Evolutionary conservation across 1,284 basidiomycete genomes (phyloP), one percentile per base, ranked within the genome.

Genomic region (Golubevia sp.): DNA sequence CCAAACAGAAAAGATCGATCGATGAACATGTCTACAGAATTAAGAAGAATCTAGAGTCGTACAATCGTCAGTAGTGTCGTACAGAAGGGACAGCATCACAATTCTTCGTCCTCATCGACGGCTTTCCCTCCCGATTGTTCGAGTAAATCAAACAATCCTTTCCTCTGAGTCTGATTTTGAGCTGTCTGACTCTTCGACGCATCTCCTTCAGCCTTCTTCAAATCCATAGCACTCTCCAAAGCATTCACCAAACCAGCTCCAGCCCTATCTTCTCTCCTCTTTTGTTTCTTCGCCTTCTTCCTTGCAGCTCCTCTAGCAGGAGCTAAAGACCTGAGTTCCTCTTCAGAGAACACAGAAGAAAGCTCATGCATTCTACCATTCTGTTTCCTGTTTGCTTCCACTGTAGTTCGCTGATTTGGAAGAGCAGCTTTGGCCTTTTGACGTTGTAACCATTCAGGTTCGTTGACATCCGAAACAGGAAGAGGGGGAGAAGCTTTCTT

Each of bases 241-340:
- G 26, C 26, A 0, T 60, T 58, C 2, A 67, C 73, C 1, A 75
- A 58, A 0, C 71, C 73, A 0, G 73, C 73, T 0, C 68, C 71
- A 0, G 68, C 62, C 11, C 58, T 61, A 7, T 68, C 64, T 2
- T 62, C 63, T 0, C 66, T 52, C 55, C 71, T 73, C 50, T 71
- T 70, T 20, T 62, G 23, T 65, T 75, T 75, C 49, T 75, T 75
- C 20, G 69, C 53, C 60, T 68, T 68, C 15, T 64, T 49, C 0
- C 68, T 24, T 0, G 55, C 21, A 1, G 63, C 61, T 11, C 67
- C 60, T 3, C 59, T 50, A 18, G 59, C 25, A 6, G 59, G 55
- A 0, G 70, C 63, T 67, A 73, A 66, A 21, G 60, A 57, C 6
- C 50, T 55, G 1, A 75, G 58, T 44, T 75, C 73, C 18, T 58